Conservation (phyloP, 176 grass and related monocot genomes). For the Oryza glaberrima region DNA sequence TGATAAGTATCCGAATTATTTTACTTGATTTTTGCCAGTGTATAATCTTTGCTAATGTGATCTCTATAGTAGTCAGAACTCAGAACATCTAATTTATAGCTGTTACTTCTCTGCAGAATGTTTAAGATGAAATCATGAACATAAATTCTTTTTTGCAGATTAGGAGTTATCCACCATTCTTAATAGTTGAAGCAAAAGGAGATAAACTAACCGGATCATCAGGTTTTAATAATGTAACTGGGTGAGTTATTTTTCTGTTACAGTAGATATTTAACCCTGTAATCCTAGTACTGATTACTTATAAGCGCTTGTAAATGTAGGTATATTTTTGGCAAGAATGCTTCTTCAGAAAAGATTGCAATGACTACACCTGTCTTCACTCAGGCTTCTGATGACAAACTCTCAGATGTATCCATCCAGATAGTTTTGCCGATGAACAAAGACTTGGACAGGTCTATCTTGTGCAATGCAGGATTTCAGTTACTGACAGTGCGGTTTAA, state of each 20-base stretch:
- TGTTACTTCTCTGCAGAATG: conserved; percentile 3
- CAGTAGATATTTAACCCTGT: not conserved
- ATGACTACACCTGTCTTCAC: conserved; percentile 99
- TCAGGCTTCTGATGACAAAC: conserved; percentile 65
- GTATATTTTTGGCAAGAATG: conserved; percentile 96
- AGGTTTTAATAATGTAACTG: conserved; percentile 88
- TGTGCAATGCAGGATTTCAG: not conserved
- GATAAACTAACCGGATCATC: conserved; percentile 92
- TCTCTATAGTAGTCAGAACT: not conserved
- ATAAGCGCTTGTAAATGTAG: conserved; percentile 47
- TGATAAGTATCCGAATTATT: not conserved
- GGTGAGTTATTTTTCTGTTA: conserved; percentile 53
- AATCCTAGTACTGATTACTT: conserved; percentile 1
- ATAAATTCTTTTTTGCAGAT: conserved; percentile 54
- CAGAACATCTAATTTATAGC: not conserved
- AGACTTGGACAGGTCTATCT: conserved; percentile 64
- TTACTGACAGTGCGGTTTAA: not conserved
- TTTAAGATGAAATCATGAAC: conserved; percentile 20
- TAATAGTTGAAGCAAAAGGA: conserved; percentile 85
- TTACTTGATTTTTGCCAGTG: not conserved
- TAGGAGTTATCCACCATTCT: conserved; percentile 75
- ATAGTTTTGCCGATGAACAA: conserved; percentile 78
- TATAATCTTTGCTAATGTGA: not conserved
- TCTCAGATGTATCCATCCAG: conserved; percentile 89
- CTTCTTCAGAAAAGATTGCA: conserved; percentile 81